phyloP scores from a whole-genome alignment of 129 eudicot species.

The Calendula officinalis region DNA sequence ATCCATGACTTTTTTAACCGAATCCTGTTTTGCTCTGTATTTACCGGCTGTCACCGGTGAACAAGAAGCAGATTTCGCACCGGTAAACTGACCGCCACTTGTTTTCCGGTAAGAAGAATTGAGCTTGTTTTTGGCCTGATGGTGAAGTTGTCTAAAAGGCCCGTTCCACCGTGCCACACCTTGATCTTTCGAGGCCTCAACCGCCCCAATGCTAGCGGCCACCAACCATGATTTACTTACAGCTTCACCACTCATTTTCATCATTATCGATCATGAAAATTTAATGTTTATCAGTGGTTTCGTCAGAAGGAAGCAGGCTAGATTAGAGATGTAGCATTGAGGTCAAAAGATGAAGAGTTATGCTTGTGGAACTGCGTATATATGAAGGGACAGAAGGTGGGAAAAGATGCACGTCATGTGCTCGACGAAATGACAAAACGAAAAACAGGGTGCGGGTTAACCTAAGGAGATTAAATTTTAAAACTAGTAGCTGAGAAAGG shows the following conservation, averaged over 20 bases:
- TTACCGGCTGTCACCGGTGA: neutral
- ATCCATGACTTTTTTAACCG: constrained; percentile 32
- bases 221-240: constrained; percentile 37
- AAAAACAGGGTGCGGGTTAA: constrained; percentile 1
- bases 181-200: constrained; percentile 49
- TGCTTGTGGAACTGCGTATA: constrained; percentile 1
- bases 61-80: constrained; percentile 7
- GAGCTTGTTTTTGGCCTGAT: constrained; percentile 36
- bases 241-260: constrained; percentile 6
- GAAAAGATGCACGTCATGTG: constrained; percentile 8
- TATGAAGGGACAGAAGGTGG: constrained; percentile 1
- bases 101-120: constrained; percentile 15
- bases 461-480: neutral
- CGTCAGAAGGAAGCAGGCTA: neutral
- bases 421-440: constrained; percentile 11
- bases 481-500: neutral
- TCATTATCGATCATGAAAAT: neutral
- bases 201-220: constrained; percentile 39
- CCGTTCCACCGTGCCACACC: constrained; percentile 58
- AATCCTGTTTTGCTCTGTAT: constrained; percentile 18
- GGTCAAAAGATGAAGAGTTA: neutral
- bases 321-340: neutral
- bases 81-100: constrained; percentile 9
- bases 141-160: constrained; percentile 40
- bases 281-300: neutral